Conservation (phyloP, 2,329 filamentous ascomycete species). For the Trichoderma cornu-damae region DNA sequence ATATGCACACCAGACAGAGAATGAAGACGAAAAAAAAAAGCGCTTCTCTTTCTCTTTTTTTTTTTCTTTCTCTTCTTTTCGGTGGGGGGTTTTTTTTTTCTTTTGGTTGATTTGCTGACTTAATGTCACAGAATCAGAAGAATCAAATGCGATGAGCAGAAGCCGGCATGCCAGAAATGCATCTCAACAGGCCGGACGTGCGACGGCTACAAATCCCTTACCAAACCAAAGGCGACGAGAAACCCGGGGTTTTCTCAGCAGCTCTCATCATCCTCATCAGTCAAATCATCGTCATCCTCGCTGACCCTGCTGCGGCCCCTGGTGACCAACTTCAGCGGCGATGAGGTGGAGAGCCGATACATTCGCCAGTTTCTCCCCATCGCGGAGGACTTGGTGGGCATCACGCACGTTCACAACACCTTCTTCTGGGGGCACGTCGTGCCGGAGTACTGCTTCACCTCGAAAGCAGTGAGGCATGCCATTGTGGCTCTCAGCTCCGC, state of each 20-base stretch:
- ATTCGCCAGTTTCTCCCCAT: slow-evolving; percentile 34
- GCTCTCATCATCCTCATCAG: slow-evolving; percentile 8
- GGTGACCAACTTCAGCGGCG: slow-evolving; percentile 34
- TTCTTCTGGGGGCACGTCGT: slow-evolving; percentile 31
- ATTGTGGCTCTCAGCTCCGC: slow-evolving; percentile 33
- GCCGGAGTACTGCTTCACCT: slow-evolving; percentile 29
- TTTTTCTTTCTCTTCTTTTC: background rate
- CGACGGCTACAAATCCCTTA: slow-evolving; percentile 32
- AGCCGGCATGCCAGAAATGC: slow-evolving; percentile 33
- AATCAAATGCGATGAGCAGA: slow-evolving; percentile 35
- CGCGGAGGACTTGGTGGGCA: slow-evolving; percentile 28
- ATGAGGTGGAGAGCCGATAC: slow-evolving; percentile 31
- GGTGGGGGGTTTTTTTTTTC: background rate
- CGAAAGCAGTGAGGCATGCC: slow-evolving; percentile 32
- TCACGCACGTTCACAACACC: slow-evolving; percentile 28
- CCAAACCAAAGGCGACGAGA: slow-evolving; percentile 11
- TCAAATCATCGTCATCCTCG: background rate
- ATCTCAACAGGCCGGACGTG: slow-evolving; percentile 33
- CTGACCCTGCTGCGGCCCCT: slow-evolving; percentile 28
- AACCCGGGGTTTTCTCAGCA: slow-evolving; percentile 12
- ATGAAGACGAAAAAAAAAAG: background rate
- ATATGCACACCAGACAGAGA: background rate
- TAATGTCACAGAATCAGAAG: slow-evolving; percentile 29
- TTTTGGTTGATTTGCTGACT: background rate
- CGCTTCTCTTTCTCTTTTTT: background rate